Evolutionary conservation across 805 yeast genomes (phyloP).

Genomic region (Metschnikowia rubicola): DNA sequence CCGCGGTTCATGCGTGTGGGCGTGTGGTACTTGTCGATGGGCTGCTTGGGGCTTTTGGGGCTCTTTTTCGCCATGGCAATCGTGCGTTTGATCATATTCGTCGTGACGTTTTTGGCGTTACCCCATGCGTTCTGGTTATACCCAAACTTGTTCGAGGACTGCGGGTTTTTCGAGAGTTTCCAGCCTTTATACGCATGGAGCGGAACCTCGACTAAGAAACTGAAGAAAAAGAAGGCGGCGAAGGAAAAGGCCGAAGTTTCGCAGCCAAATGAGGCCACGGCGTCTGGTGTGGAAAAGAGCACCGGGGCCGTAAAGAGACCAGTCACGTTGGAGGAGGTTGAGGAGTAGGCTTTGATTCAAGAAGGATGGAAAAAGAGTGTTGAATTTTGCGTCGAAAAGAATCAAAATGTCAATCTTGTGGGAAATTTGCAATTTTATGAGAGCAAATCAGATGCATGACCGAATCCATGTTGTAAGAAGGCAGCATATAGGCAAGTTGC

Average conservation of each 20-base stretch:
- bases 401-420: no score
- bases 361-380: neutral
- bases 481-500: no score
- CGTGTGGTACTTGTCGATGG: constrained; percentile 87
- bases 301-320: constrained; percentile 26
- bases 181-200: constrained; percentile 87
- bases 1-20: constrained; percentile 84
- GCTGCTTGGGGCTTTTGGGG: constrained; percentile 66
- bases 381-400: neutral
- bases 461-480: no score
- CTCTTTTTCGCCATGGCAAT: constrained; percentile 76
- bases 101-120: constrained; percentile 52
- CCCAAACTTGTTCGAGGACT: constrained; percentile 94
- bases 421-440: no score
- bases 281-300: constrained; percentile 16
- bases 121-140: constrained; percentile 90
- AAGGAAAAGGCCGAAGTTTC: neutral
- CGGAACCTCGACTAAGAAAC: constrained; percentile 35
- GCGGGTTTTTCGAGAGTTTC: constrained; percentile 90
- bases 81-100: constrained; percentile 67
- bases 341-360: constrained; percentile 18
- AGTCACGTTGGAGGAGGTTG: constrained; percentile 42
- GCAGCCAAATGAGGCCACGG: constrained; percentile 15
- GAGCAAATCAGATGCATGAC: no score
- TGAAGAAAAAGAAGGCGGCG: constrained; percentile 18